Evolutionary conservation across 768 basidiomycete species (phyloP).

Genomic region (Naganishia friedmannii): DNA sequence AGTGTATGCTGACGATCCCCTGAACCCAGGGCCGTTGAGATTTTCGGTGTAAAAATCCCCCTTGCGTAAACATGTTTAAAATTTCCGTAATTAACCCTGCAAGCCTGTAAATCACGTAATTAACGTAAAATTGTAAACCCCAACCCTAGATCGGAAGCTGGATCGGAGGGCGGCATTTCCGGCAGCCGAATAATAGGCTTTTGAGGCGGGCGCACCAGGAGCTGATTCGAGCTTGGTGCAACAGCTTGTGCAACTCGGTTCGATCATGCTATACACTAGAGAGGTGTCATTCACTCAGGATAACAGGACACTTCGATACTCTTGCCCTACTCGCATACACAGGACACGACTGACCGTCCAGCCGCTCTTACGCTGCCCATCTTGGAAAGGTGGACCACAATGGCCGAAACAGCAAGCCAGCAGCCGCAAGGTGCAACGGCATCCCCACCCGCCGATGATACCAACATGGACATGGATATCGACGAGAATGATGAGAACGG

Average conservation of each 20-base stretch:
- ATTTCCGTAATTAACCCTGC: too few species aligned
- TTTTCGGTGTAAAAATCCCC: too few species aligned
- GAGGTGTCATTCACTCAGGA: too few species aligned
- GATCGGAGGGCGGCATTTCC: too few species aligned
- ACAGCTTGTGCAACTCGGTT: not conserved
- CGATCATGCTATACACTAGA: not conserved
- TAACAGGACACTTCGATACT: too few species aligned
- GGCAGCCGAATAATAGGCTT: not conserved
- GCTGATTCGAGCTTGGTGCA: not conserved
- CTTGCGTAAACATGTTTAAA: too few species aligned
- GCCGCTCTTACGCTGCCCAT: not conserved
- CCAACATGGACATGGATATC: constrained; percentile 24
- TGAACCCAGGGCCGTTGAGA: too few species aligned
- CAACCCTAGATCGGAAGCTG: too few species aligned
- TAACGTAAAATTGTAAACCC: too few species aligned
- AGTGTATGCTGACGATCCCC: too few species aligned
- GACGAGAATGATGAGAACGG: constrained; percentile 18
- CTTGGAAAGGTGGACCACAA: not conserved
- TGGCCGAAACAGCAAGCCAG: constrained; percentile 19
- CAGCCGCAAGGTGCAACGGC: constrained; percentile 6
- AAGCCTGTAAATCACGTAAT: too few species aligned
- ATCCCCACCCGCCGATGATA: constrained; percentile 1
- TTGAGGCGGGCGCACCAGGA: constrained; percentile 6
- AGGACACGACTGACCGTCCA: not conserved
- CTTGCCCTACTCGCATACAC: not conserved